Conservation (phyloP, 257 asterid species). For the Rubia yunnanensis region DNA sequence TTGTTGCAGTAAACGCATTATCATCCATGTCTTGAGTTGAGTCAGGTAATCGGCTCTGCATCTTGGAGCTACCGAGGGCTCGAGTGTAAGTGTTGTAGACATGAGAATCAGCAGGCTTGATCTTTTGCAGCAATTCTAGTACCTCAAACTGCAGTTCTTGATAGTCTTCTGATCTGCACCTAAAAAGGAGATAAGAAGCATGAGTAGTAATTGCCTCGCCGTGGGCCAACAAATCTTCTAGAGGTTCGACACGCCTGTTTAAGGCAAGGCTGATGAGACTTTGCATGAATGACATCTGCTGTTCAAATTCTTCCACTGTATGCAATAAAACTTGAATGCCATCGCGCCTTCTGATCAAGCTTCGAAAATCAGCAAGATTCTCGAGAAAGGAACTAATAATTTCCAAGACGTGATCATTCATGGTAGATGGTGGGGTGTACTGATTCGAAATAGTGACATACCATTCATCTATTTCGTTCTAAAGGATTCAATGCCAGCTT, state of each 20-base stretch:
- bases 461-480: no score
- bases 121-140: not conserved
- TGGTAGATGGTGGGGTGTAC: no score
- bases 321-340: not conserved
- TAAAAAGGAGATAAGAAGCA: not conserved
- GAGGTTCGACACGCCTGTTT: not conserved
- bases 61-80: not conserved
- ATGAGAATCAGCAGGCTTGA: not conserved
- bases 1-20: no score
- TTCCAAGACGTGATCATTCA: no score
- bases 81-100: not conserved
- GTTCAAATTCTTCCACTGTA: not conserved
- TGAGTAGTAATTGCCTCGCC: not conserved
- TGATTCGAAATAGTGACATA: no score
- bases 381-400: not conserved
- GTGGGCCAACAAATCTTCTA: not conserved
- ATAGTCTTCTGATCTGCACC: not conserved
- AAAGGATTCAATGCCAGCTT: no score
- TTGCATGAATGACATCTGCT: not conserved
- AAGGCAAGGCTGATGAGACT: not conserved
- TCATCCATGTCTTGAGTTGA: not conserved
- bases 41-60: not conserved
- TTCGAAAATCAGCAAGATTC: not conserved
- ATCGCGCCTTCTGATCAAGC: not conserved
- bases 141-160: not conserved